Evolutionary conservation across 2,329 filamentous ascomycete genomes (phyloP).

Genomic region (Rutstroemia sp.): DNA sequence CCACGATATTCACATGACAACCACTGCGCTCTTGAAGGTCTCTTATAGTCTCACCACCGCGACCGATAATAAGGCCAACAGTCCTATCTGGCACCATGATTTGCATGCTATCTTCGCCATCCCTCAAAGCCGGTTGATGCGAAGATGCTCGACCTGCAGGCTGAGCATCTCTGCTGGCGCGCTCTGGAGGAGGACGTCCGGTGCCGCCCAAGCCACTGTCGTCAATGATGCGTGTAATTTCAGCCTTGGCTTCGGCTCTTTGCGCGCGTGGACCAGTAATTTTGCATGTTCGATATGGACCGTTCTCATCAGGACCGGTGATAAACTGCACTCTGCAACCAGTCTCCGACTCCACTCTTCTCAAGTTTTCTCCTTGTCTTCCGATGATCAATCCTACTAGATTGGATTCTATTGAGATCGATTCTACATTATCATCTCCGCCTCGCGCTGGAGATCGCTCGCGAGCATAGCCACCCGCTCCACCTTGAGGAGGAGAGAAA

Average conservation of each 20-base stretch:
- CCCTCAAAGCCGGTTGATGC: conserved; percentile 49
- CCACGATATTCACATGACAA: conserved; percentile 94
- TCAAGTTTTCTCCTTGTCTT: conserved; percentile 79
- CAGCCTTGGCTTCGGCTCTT: conserved; percentile 69
- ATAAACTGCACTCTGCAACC: conserved; percentile 84
- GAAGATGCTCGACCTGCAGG: conserved; percentile 25
- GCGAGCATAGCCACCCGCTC: conserved; percentile 36
- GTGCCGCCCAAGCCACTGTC: conserved; percentile 59
- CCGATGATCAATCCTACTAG: conserved; percentile 88
- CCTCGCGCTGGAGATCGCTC: conserved; percentile 50
- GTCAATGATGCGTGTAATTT: conserved; percentile 82
- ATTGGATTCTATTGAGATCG: conserved; percentile 78
- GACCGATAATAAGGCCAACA: conserved; percentile 88
- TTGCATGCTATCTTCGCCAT: conserved; percentile 79
- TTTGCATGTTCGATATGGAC: conserved; percentile 73
- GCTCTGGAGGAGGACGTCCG: conserved; percentile 36
- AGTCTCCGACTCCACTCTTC: conserved; percentile 76
- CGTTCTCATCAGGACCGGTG: conserved; percentile 63
- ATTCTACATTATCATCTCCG: conserved; percentile 62
- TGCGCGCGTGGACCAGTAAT: conserved; percentile 68
- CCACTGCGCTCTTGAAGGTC: conserved; percentile 85
- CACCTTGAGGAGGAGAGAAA: conserved; percentile 55
- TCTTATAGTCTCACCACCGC: conserved; percentile 85
- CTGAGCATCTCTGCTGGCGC: conserved; percentile 30
- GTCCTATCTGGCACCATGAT: conserved; percentile 95